Base-by-base conservation (phyloP, 441 rosid genomes). In the Metrosideros polymorpha region DNA sequence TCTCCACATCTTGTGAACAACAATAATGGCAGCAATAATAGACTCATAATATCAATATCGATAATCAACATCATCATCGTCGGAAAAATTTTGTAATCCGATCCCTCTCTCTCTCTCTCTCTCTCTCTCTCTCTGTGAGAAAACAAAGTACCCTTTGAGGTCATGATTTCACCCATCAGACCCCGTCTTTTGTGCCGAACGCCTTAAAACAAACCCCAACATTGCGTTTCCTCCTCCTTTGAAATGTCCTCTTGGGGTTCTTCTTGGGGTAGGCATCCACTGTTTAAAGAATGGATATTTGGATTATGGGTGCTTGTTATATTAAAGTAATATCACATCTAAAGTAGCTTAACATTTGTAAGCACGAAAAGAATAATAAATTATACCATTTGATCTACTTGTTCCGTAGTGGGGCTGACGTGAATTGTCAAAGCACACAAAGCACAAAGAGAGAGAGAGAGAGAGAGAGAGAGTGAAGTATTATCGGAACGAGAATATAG, bases 161-260 rank as follows among this genome's bases (percentile, higher is more conserved):
- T 89, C 91, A 92, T 93, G 89, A 92, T 93, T 91, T 89, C 85
- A 86, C 29, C 89, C 83, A 49, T 66, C 90, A 85, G 88, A 77
- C 75, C 90, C 92, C 90, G 93, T 92, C 93, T 90, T 91, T 88
- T 89, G 51, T 92, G 92, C 84, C 29, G n/a, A 82, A 75, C 27
- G 75, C 83, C 88, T 86, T 86, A 84, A 84, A 87, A 90, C 87
- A 87, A 89, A 82, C 85, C 89, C 90, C 71, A 86, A 57, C 54
- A 52, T 86, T 85, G 25, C 71, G 84, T 32, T 75, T 54, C 57
- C 50, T 55, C 43, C 75, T 53, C 51, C 13, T 51, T 30, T 51
- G 5, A 63, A 71, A n/a, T 71, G 47, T 71, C 79, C 12, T 39
- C 10, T 22, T 42, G 79, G 47, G 47, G 82, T 75, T 88, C 85